These are phyloP conservation scores for Fusarium fracticaudum DNA, from an alignment of 2,329 filamentous ascomycete genomes.

Conservation along the genomic window DNA sequence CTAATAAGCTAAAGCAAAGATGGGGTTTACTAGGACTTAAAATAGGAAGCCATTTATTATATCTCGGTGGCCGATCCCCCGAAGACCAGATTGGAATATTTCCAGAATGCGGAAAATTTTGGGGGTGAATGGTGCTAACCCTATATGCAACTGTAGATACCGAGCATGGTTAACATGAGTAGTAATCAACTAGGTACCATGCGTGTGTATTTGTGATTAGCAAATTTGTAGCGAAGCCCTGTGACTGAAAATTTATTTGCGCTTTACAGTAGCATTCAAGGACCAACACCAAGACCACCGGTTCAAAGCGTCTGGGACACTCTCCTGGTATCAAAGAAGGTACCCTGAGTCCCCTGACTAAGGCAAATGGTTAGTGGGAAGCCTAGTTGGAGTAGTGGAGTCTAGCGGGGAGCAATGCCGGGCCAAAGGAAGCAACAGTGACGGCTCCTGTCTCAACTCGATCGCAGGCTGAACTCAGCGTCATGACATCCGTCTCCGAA, in stretches of 20 bases:
- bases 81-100: background rate
- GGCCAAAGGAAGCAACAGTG: background rate
- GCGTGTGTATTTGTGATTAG: too few species aligned
- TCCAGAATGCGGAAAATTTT: background rate
- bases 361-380: background rate
- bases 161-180: too few species aligned
- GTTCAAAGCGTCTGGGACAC: rapidly evolving
- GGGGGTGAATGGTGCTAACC: background rate
- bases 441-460: background rate
- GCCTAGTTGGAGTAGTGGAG: background rate
- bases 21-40: rapidly evolving
- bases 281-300: rapidly evolving
- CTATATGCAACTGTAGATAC: too few species aligned
- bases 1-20: rapidly evolving
- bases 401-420: background rate
- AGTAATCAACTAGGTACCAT: too few species aligned
- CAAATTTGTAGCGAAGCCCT: too few species aligned
- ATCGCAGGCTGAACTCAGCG: rapidly evolving
- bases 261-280: too few species aligned
- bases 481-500: rapidly evolving
- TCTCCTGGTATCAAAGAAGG: rapidly evolving
- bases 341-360: background rate
- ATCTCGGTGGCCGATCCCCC: background rate
- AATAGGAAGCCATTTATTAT: background rate
- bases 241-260: too few species aligned